phyloP scores from a whole-genome alignment of 2,329 filamentous ascomycete species.

The Colletotrichum sp. region DNA sequence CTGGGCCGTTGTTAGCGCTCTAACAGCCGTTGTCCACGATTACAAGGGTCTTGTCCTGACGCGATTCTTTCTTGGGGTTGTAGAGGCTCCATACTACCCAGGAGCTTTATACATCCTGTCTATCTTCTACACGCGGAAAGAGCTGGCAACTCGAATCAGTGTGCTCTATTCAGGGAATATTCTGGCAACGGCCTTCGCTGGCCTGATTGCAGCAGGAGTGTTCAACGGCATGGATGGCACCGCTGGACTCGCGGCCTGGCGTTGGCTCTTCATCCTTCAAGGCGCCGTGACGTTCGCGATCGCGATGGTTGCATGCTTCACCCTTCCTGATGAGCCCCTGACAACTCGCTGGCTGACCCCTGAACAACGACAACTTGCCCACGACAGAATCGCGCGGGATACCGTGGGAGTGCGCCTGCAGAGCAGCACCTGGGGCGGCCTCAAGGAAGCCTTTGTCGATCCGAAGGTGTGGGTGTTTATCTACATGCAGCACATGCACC shows the following conservation, averaged over 20 bases:
- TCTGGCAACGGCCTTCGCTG: constrained; percentile 42
- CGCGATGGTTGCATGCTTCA: constrained; percentile 34
- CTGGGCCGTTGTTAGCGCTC: constrained; percentile 45
- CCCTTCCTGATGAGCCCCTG: constrained; percentile 41
- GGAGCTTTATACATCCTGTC: constrained; percentile 47
- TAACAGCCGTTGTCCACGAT: constrained; percentile 44
- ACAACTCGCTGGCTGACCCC: constrained; percentile 39
- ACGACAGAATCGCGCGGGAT: constrained; percentile 39
- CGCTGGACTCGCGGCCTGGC: constrained; percentile 31
- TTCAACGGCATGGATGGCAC: constrained; percentile 36
- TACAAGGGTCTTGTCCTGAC: constrained; percentile 43
- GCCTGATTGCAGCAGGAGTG: constrained; percentile 47
- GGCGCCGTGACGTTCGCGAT: constrained; percentile 31
- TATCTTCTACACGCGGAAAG: constrained; percentile 60
- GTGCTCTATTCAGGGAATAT: constrained; percentile 48
- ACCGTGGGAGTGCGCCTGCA: constrained; percentile 29
- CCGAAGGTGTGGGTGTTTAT: constrained; percentile 49
- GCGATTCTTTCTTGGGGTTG: constrained; percentile 43
- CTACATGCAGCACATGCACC: constrained; percentile 53
- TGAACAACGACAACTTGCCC: constrained; percentile 44
- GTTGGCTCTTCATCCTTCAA: constrained; percentile 38
- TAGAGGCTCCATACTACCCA: constrained; percentile 43
- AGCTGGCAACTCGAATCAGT: constrained; percentile 45
- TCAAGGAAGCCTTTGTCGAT: constrained; percentile 46
- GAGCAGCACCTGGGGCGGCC: constrained; percentile 40